Conservation (phyloP, 2,329 filamentous ascomycete species). For the Dryadomyces quercivorus region DNA sequence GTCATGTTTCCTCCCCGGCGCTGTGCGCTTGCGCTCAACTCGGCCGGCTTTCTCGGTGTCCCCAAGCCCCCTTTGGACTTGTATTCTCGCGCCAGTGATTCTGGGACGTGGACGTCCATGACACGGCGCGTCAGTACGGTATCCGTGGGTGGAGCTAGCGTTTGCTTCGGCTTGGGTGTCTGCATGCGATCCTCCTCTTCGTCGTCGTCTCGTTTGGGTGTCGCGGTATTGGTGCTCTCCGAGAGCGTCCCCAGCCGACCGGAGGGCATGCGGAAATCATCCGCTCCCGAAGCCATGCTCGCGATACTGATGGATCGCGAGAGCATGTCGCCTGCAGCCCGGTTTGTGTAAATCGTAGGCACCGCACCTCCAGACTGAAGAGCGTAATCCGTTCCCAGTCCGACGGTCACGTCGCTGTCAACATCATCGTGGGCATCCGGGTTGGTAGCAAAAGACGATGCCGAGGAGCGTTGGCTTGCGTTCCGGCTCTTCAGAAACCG, state of each 20-base stretch:
- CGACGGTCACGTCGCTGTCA: slow-evolving; percentile 64
- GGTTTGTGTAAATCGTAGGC: slow-evolving; percentile 39
- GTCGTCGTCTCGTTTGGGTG: slow-evolving; percentile 13
- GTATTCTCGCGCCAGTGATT: slow-evolving; percentile 78
- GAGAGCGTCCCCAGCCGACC: slow-evolving; percentile 38
- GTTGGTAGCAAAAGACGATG: slow-evolving; percentile 45
- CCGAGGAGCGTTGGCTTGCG: slow-evolving; percentile 46
- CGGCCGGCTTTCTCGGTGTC: slow-evolving; percentile 42
- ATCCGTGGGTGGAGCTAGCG: slow-evolving; percentile 57
- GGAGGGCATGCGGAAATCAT: slow-evolving; percentile 41
- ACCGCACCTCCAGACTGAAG: slow-evolving; percentile 70
- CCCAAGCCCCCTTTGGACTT: slow-evolving; percentile 57
- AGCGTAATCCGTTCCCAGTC: slow-evolving; percentile 59
- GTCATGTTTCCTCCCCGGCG: slow-evolving; percentile 52
- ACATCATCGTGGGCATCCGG: slow-evolving; percentile 44
- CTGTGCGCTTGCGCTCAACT: slow-evolving; percentile 15
- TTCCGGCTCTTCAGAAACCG: slow-evolving; percentile 47
- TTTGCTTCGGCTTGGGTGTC: slow-evolving; percentile 54
- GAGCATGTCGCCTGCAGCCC: slow-evolving; percentile 38
- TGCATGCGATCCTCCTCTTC: slow-evolving; percentile 39
- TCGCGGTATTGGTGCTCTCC: slow-evolving; percentile 30
- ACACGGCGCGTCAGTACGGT: slow-evolving; percentile 82
- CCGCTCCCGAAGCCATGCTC: slow-evolving; percentile 70
- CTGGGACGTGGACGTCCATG: slow-evolving; percentile 80
- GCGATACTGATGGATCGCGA: slow-evolving; percentile 75